phyloP scores from a whole-genome alignment of 1,284 basidiomycete genomes.

The Cutaneotrichosporon cyanovorans region DNA sequence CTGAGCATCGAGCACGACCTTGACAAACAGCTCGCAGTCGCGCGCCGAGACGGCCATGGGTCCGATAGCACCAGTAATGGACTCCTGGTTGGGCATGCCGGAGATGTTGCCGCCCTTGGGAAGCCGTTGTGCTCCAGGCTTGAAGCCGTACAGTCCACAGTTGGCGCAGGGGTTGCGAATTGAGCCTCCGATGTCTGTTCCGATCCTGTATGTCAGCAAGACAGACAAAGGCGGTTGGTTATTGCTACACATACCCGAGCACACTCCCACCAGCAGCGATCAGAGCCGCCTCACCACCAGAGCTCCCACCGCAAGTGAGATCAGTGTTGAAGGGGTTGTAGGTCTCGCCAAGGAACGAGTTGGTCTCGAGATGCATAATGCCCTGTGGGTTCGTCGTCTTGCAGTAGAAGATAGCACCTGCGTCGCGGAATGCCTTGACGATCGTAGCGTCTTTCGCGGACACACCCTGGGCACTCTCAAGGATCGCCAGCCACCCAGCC shows the following conservation, averaged over 20 bases:
- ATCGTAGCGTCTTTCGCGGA: slow-evolving; percentile 9
- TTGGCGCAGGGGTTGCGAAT: slow-evolving; percentile 26
- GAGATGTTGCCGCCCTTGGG: slow-evolving; percentile 36
- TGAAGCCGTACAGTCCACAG: slow-evolving; percentile 40
- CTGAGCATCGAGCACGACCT: slow-evolving; percentile 28
- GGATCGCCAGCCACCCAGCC: slow-evolving; percentile 18
- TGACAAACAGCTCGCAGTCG: slow-evolving; percentile 38
- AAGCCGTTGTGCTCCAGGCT: slow-evolving; percentile 32
- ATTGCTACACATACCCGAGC: slow-evolving; percentile 10
- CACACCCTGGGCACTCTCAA: slow-evolving; percentile 9
- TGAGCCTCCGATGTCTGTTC: slow-evolving; percentile 46
- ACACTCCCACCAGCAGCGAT: slow-evolving; percentile 35
- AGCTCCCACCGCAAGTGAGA: slow-evolving; percentile 54
- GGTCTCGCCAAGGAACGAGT: slow-evolving; percentile 34
- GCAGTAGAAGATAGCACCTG: slow-evolving; percentile 26
- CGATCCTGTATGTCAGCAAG: slow-evolving; percentile 36
- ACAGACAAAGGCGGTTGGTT: too few relatives aligned
- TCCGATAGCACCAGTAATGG: slow-evolving; percentile 31
- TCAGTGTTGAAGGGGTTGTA: slow-evolving; percentile 50
- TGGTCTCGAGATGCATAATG: slow-evolving; percentile 33
- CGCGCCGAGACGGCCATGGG: slow-evolving; percentile 34
- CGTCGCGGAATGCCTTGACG: slow-evolving; percentile 18
- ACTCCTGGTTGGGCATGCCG: slow-evolving; percentile 32
- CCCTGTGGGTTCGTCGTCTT: slow-evolving; percentile 27
- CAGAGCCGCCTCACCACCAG: slow-evolving; percentile 55